Percentiles rank a stretch among this genome's conserved stretches.
phyloP scores from a whole-genome alignment of 73 alveolate genomes.

The Loxodes magnus region DNA sequence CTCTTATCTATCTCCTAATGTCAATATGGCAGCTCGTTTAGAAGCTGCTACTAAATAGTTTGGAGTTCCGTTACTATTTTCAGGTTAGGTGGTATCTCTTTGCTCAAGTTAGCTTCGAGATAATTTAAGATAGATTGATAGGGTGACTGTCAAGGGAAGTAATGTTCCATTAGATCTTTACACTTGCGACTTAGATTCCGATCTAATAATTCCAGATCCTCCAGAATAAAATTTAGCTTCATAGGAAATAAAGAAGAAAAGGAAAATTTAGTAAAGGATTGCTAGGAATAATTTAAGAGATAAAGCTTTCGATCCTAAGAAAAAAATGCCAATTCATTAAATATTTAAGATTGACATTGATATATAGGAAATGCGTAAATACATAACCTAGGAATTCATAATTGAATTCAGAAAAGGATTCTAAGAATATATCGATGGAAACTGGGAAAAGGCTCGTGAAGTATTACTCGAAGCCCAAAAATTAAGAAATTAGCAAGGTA shows the following conservation, averaged over 20 bases:
- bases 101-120: slow-evolving; percentile 19
- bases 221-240: too few species aligned
- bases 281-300: too few species aligned
- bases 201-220: too few species aligned
- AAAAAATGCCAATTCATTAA: too few species aligned
- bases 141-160: slow-evolving; percentile 61
- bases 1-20: slow-evolving; percentile 87
- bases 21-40: slow-evolving; percentile 84
- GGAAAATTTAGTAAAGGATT: too few species aligned
- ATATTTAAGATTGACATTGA: neutral
- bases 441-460: slow-evolving; percentile 30
- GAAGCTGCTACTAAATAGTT: slow-evolving; percentile 88
- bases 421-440: slow-evolving; percentile 25
- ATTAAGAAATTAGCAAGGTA: slow-evolving; percentile 10
- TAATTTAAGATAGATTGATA: slow-evolving; percentile 43
- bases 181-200: slow-evolving; percentile 60
- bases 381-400: neutral
- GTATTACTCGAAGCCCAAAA: slow-evolving; percentile 17
- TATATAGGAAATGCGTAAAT: neutral
- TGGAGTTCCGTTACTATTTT: slow-evolving; percentile 45
- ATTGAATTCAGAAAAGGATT: slow-evolving; percentile 16
- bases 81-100: slow-evolving; percentile 33
- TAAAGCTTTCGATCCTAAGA: too few species aligned
- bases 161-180: slow-evolving; percentile 41
- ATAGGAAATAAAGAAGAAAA: too few species aligned